Evolutionary conservation across 2,329 filamentous ascomycete genomes (phyloP).

Genomic region (Didymella pomorum): DNA sequence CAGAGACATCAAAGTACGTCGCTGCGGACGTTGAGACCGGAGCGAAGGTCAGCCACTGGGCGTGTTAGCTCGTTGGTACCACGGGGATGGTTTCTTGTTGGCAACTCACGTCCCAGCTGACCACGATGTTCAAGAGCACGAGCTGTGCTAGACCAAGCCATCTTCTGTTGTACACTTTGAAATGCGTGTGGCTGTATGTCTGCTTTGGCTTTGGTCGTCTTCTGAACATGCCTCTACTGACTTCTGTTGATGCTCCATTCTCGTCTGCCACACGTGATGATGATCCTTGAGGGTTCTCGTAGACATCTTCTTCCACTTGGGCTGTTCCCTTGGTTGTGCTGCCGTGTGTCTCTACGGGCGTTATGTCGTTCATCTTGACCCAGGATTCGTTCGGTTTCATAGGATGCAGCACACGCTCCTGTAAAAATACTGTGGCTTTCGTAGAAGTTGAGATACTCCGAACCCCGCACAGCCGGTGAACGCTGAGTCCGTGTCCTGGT

Average conservation of each 20-base stretch:
- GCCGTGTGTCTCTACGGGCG: slow-evolving; percentile 7
- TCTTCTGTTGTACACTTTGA: slow-evolving; percentile 77
- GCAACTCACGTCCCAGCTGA: slow-evolving; percentile 89
- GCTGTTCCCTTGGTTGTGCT: slow-evolving; percentile 8
- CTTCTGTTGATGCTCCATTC: background rate
- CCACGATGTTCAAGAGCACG: slow-evolving; percentile 87
- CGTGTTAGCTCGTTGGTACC: background rate
- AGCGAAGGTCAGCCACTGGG: slow-evolving; percentile 89
- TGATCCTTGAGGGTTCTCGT: slow-evolving; percentile 1
- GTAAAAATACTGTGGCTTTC: too few species aligned
- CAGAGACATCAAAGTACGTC: slow-evolving; percentile 75
- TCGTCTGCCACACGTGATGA: slow-evolving; percentile 11
- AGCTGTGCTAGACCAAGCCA: slow-evolving; percentile 89
- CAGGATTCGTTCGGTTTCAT: background rate
- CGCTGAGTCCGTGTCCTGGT: background rate
- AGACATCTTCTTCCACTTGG: slow-evolving; percentile 7
- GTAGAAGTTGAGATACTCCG: background rate
- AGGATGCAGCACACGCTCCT: background rate
- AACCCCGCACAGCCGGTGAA: background rate
- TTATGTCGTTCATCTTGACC: slow-evolving; percentile 12
- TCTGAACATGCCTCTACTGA: background rate
- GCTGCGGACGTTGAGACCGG: slow-evolving; percentile 79
- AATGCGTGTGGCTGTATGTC: slow-evolving; percentile 45
- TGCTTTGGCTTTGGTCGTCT: slow-evolving; percentile 21
- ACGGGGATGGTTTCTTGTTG: background rate